Conservation (phyloP, 176 grass and related monocot species). For the Eremochloa ophiuroides region DNA sequence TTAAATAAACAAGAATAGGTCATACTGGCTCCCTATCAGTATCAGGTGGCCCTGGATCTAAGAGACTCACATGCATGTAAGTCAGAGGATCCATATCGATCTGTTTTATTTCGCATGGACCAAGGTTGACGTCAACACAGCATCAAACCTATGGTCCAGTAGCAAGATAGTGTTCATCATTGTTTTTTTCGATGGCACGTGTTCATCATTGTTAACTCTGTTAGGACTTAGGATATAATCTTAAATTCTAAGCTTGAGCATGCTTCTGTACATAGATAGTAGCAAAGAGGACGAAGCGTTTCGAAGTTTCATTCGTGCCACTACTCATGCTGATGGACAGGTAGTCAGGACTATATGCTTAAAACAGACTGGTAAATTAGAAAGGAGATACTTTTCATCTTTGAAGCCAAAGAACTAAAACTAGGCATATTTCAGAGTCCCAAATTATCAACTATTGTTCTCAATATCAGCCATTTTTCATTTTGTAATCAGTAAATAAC, state of each 20-base stretch:
- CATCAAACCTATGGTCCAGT: not conserved
- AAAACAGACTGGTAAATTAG: not conserved
- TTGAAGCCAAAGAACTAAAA: not conserved
- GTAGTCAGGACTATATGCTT: not conserved
- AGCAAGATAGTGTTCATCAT: not conserved
- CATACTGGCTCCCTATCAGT: slow-evolving; percentile 11
- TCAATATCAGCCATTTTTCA: not conserved
- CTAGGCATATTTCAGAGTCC: not conserved
- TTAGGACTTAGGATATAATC: slow-evolving; percentile 19
- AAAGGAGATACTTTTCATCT: not conserved
- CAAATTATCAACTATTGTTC: not conserved
- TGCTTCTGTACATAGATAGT: slow-evolving; percentile 19
- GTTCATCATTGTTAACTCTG: not conserved
- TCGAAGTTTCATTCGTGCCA: not conserved
- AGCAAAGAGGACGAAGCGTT: slow-evolving; percentile 5
- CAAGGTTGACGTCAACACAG: not conserved
- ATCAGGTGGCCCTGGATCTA: slow-evolving; percentile 25
- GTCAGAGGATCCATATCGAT: slow-evolving; percentile 26
- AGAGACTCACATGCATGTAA: slow-evolving; percentile 39
- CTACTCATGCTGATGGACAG: not conserved
- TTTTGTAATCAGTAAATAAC: not conserved
- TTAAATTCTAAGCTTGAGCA: slow-evolving; percentile 13
- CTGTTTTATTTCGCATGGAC: slow-evolving; percentile 21
- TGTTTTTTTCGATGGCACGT: too few relatives aligned
- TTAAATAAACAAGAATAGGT: slow-evolving; percentile 21